These are phyloP conservation scores for Vicia villosa DNA, from an alignment of 306 rosid genomes.

Conservation along the genomic window DNA sequence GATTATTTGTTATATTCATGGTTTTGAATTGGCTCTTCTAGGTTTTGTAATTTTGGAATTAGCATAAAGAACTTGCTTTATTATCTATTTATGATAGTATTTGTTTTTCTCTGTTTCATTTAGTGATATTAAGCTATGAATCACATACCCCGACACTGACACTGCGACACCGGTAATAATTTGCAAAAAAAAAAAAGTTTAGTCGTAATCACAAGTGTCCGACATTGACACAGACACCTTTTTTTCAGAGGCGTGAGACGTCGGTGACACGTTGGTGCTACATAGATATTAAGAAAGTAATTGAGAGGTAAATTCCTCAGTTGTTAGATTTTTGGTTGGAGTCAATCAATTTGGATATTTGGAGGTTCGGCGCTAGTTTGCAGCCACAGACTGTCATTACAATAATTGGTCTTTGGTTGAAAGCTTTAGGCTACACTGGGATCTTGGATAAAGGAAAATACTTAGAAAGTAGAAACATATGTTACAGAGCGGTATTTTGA, in stretches of 20 bases:
- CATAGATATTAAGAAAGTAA: background rate
- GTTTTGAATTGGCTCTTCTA: conserved; percentile 13
- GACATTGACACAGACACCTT: too few relatives aligned
- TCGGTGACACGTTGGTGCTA: too few relatives aligned
- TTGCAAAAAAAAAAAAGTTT: too few relatives aligned
- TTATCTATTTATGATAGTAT: conserved; percentile 11
- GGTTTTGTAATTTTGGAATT: conserved; percentile 8
- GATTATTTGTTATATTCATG: background rate
- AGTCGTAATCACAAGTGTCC: too few relatives aligned
- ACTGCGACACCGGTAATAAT: too few relatives aligned
- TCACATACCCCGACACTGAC: too few relatives aligned
- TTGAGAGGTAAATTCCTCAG: background rate
- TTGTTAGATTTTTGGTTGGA: background rate
- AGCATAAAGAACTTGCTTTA: conserved; percentile 15
- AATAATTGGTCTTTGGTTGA: background rate
- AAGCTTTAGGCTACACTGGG: background rate
- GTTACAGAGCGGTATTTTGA: too few relatives aligned
- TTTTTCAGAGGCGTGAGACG: too few relatives aligned
- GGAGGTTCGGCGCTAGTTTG: background rate
- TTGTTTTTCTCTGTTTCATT: conserved; percentile 3
- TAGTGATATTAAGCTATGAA: background rate
- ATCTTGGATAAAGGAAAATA: background rate
- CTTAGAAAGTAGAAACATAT: too few relatives aligned
- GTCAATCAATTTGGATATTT: background rate
- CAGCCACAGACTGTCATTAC: background rate